phyloP scores from a whole-genome alignment of 306 rosid species.

The Gastrolobium bilobum region DNA sequence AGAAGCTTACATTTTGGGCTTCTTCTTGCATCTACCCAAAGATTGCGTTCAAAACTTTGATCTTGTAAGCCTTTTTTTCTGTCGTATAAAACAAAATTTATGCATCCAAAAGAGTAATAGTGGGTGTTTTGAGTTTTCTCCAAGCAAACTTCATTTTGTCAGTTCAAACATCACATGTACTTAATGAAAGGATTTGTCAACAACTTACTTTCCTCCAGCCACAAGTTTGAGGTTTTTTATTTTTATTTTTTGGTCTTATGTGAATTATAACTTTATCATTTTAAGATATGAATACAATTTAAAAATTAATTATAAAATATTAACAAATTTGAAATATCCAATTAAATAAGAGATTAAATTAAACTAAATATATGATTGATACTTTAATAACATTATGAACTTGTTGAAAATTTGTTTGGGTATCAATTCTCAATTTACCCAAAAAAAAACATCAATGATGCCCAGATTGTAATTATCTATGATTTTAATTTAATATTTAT shows the following conservation, averaged over 20 bases:
- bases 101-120: background rate
- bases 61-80: background rate
- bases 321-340: background rate
- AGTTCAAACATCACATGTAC: background rate
- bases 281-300: no score
- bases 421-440: background rate
- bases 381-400: background rate
- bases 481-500: background rate
- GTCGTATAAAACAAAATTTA: background rate
- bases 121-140: background rate
- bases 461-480: background rate
- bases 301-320: no score
- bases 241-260: no score
- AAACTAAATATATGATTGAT: background rate
- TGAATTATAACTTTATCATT: no score
- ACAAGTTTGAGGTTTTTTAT: background rate
- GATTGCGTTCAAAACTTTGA: background rate
- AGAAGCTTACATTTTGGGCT: background rate
- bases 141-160: slow-evolving; percentile 10
- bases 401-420: background rate
- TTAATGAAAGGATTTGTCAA: background rate
- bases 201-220: background rate
- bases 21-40: background rate
- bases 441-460: background rate
- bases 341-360: background rate